Percentiles rank a stretch among this genome's conserved stretches.
phyloP scores from a whole-genome alignment of 208 protist species.

The Trypanosoma cruzi region DNA sequence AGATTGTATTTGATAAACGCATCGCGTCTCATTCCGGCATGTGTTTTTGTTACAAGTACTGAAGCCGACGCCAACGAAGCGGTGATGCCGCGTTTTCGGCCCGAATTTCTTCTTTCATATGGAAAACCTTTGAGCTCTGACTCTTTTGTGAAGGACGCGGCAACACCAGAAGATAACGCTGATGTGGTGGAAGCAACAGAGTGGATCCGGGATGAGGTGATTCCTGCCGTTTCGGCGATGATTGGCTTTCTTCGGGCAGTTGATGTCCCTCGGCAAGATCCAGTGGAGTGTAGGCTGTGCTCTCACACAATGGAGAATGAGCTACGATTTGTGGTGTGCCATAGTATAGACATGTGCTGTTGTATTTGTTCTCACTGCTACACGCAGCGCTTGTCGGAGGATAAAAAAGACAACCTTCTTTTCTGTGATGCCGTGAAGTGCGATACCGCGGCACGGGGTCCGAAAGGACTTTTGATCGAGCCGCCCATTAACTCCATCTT shows the following conservation, averaged over 20 bases:
- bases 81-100: constrained; percentile 27
- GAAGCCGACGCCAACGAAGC: background rate
- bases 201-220: constrained; percentile 46
- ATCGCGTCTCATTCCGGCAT: constrained; percentile 50
- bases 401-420: constrained; percentile 14
- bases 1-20: constrained; percentile 70
- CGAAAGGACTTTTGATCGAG: constrained; percentile 50
- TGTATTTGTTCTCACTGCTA: constrained; percentile 83
- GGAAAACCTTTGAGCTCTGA: constrained; percentile 43
- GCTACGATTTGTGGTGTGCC: constrained; percentile 78
- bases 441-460: constrained; percentile 31
- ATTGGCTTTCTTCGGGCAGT: constrained; percentile 50
- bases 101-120: constrained; percentile 53
- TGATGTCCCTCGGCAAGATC: constrained; percentile 32
- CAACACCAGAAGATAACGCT: constrained; percentile 30
- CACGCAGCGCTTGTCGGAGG: constrained; percentile 35
- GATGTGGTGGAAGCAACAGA: constrained; percentile 29
- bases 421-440: constrained; percentile 65
- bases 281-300: constrained; percentile 51
- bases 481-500: constrained; percentile 54
- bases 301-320: constrained; percentile 64
- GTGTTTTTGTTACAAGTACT: constrained; percentile 24
- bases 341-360: constrained; percentile 50
- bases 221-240: constrained; percentile 56
- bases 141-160: constrained; percentile 30